Percentiles rank a stretch among this genome's conserved stretches.
Evolutionary conservation across 805 yeast species (phyloP).

Genomic region (Komagataella kurtzmanii): DNA sequence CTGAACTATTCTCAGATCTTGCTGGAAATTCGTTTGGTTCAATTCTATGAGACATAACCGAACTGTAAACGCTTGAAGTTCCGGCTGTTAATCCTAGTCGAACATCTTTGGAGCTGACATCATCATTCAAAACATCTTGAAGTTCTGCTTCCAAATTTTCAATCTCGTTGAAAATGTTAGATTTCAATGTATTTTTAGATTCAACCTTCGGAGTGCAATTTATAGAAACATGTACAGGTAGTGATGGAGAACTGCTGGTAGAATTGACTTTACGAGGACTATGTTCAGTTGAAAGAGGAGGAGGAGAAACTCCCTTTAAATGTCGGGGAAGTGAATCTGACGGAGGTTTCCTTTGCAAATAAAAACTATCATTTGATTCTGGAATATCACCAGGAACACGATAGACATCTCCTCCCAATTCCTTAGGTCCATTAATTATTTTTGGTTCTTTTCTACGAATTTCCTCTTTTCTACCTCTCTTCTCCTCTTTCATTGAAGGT

Average conservation of each 20-base stretch:
- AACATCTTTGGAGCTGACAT: background rate
- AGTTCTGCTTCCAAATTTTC: slow-evolving; percentile 15
- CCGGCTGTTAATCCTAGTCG: background rate
- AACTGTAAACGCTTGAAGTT: background rate
- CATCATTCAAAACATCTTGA: slow-evolving; percentile 9
- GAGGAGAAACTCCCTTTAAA: background rate
- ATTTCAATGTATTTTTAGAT: background rate
- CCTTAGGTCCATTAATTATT: background rate
- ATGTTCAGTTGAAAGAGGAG: background rate
- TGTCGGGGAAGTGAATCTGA: background rate
- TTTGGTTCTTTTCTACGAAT: background rate
- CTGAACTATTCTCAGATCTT: background rate
- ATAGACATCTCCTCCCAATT: background rate
- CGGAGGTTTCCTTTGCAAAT: background rate
- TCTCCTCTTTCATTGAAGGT: background rate
- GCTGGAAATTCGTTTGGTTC: background rate
- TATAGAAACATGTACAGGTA: background rate
- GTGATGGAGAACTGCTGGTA: background rate
- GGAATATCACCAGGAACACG: background rate
- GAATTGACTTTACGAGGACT: background rate
- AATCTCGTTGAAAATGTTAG: slow-evolving; percentile 13
- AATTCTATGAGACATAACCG: background rate
- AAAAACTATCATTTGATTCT: background rate
- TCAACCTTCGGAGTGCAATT: background rate
- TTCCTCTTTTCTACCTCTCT: background rate